These are phyloP conservation scores for Raddia distichophylla DNA, from an alignment of 176 grass and related monocot genomes.

Conservation along the genomic window DNA sequence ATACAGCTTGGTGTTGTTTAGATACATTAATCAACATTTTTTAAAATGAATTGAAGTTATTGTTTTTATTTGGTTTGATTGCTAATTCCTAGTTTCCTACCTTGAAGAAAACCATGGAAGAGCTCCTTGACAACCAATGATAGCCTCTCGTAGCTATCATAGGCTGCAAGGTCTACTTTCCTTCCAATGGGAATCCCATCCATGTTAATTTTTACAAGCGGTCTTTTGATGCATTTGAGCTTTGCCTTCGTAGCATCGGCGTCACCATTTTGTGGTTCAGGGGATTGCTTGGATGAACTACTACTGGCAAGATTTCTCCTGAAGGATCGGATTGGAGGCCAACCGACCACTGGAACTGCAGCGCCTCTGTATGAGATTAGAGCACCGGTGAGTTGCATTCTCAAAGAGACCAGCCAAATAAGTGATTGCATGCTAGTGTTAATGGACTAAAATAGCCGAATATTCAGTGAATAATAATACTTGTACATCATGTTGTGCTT, in stretches of 20 bases:
- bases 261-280: conserved; percentile 45
- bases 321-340: conserved; percentile 84
- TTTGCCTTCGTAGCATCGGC: conserved; percentile 41
- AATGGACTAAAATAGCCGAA: conserved; percentile 3
- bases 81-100: conserved; percentile 66
- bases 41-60: conserved; percentile 21
- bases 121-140: conserved; percentile 68
- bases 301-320: conserved; percentile 84
- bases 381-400: conserved; percentile 35
- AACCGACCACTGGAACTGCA: conserved; percentile 77
- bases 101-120: conserved; percentile 82
- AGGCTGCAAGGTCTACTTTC: conserved; percentile 77
- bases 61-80: conserved; percentile 39
- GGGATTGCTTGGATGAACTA: conserved; percentile 59
- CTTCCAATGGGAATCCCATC: conserved; percentile 95
- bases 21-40: conserved; percentile 7
- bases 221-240: conserved; percentile 56
- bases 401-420: conserved; percentile 4
- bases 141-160: conserved; percentile 72
- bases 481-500: not conserved
- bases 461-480: not conserved
- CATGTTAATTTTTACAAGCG: conserved; percentile 97
- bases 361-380: conserved; percentile 52
- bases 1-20: conserved; percentile 35
- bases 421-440: conserved; percentile 12